Evolutionary conservation across 208 protist species (phyloP), one percentile per base, ranked within the genome.

Genomic region (Angomonas ambiguus): DNA sequence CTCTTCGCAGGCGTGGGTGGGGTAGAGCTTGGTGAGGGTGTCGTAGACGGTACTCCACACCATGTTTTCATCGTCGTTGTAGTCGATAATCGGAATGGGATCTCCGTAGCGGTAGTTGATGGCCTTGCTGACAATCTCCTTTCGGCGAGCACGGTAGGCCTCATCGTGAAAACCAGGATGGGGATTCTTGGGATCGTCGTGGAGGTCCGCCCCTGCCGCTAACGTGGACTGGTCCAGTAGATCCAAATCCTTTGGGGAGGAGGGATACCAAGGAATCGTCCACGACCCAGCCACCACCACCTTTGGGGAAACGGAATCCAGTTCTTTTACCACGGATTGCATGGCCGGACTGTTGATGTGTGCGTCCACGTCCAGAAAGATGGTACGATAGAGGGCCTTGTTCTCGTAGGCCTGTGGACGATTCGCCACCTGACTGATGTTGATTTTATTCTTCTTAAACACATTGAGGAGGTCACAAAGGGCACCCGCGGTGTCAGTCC

Each of bases 131-230:
- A 83, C 86, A 65, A 98, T 92, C 41, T 81, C 66, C n/a, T 72
- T 76, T 48, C 97, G 86, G 38, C 97, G 85, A 33, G 83, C 78
- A 32, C 92, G 79, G 80, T 98, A 98, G n/a, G 71, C 90, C 38
- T 79, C 63, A 70, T 99, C 97, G 59, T 93, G 80, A 66, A 98
- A 98, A 60, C 96, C 97, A 96, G 97, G 72, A 98, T 96, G 30
- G 97, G 94, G 51, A 87, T 75, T 24, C 30, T 90, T 64, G 1
- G 97, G 86, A 42, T 98, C 97, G 25, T 76, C 67, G 34, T 94
- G 91, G 18, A 92, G 79, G 64, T 95, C 90, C 32, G 77, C 78
- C 27, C 85, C 85, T 1, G 81, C 83, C 24, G 94, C 92, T n/a
- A 97, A 62, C 18, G 85, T 85, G 51, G 71, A 85, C 67, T 95